These are phyloP conservation scores for Cryptococcus maquisensis DNA, from an alignment of 1,284 basidiomycete species.

Conservation along the genomic window DNA sequence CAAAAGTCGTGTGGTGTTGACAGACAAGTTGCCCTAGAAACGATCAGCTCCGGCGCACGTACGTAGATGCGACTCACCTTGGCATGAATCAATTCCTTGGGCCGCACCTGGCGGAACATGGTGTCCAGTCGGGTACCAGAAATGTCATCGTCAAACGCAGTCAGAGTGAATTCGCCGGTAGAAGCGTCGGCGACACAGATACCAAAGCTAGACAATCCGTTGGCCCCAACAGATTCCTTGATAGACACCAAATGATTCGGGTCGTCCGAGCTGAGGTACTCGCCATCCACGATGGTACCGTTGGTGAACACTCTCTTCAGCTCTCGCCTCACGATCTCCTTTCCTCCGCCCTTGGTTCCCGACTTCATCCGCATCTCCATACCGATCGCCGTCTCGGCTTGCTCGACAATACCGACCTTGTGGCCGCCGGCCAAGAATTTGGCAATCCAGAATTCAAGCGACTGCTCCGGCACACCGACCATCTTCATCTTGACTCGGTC, in stretches of 20 bases:
- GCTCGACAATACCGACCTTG: slow-evolving; percentile 96
- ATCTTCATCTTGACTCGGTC: slow-evolving; percentile 92
- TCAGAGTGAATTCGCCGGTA: slow-evolving; percentile 92
- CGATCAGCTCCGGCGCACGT: neutral
- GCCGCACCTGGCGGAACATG: slow-evolving; percentile 82
- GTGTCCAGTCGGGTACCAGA: slow-evolving; percentile 92
- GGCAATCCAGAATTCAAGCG: slow-evolving; percentile 64
- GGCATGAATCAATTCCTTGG: slow-evolving; percentile 88
- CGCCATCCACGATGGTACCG: slow-evolving; percentile 90
- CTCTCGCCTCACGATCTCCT: slow-evolving; percentile 74
- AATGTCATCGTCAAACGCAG: slow-evolving; percentile 85
- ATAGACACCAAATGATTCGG: slow-evolving; percentile 92
- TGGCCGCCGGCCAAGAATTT: slow-evolving; percentile 64
- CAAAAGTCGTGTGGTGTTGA: slow-evolving; percentile 71
- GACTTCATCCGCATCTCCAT: slow-evolving; percentile 56
- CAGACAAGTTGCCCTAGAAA: slow-evolving; percentile 70
- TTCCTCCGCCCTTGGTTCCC: slow-evolving; percentile 45
- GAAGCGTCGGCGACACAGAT: slow-evolving; percentile 93
- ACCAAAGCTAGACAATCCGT: slow-evolving; percentile 60
- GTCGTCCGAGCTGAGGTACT: slow-evolving; percentile 86
- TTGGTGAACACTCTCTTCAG: slow-evolving; percentile 94
- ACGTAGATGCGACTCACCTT: slow-evolving; percentile 58
- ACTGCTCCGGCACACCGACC: slow-evolving; percentile 94
- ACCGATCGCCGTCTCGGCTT: slow-evolving; percentile 83
- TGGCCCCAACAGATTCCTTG: slow-evolving; percentile 50